Evolutionary conservation across 805 yeast genomes (phyloP).

Genomic region (Maudiozyma turicensis): DNA sequence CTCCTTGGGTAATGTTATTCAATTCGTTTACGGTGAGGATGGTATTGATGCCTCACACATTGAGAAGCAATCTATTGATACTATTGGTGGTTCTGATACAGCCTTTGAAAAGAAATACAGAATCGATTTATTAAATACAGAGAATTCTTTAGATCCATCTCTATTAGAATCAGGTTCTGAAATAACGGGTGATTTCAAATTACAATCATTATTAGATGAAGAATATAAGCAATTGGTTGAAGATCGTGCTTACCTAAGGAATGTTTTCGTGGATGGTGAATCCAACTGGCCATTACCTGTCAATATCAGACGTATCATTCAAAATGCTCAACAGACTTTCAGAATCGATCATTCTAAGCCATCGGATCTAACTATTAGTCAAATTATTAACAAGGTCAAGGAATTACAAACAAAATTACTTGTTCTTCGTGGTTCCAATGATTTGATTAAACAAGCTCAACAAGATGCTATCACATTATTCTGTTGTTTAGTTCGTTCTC

Average conservation of each 20-base stretch:
- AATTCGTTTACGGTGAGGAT: conserved; percentile 97
- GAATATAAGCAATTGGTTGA: conserved; percentile 70
- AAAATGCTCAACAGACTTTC: conserved; percentile 95
- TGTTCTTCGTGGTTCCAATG: conserved; percentile 77
- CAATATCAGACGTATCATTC: conserved; percentile 89
- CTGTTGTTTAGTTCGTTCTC: conserved; percentile 86
- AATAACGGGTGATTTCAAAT: conserved; percentile 76
- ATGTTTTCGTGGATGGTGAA: conserved; percentile 88
- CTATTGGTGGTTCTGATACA: conserved; percentile 85
- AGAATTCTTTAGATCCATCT: conserved; percentile 54
- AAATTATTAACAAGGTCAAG: conserved; percentile 64
- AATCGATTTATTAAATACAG: conserved; percentile 73
- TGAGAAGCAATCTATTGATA: conserved; percentile 90
- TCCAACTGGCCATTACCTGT: conserved; percentile 97
- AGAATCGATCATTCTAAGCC: conserved; percentile 85
- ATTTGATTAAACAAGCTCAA: conserved; percentile 74
- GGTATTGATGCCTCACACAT: conserved; percentile 98
- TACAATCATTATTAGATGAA: conserved; percentile 71
- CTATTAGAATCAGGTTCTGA: conserved; percentile 83
- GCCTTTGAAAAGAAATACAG: conserved; percentile 77
- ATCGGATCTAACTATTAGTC: conserved; percentile 78
- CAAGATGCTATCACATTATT: conserved; percentile 82
- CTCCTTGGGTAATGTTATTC: conserved; percentile 92
- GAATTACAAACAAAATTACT: conserved; percentile 54
- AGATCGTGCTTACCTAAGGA: conserved; percentile 76